Percentiles rank a stretch among this genome's conserved stretches.
Conservation (phyloP, 2,329 filamentous ascomycete species). For the Coniosporium tulheliwenetii region DNA sequence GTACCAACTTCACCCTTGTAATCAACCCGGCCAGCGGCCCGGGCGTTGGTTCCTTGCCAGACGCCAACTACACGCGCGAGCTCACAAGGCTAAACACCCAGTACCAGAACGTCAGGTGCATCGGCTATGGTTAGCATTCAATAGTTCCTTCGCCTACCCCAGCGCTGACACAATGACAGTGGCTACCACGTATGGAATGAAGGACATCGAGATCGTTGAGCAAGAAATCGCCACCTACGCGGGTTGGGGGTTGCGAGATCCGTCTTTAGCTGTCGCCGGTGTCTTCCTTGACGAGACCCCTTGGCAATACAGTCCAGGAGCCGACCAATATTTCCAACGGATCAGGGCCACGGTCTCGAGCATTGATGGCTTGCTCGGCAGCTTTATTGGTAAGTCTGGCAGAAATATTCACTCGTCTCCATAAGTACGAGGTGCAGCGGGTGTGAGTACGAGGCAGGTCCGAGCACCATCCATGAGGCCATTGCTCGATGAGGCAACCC, state of each 20-base stretch:
- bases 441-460: too few relatives aligned
- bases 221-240: conserved; percentile 11
- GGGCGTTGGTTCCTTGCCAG: conserved; percentile 7
- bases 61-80: conserved; percentile 11
- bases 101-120: conserved; percentile 9
- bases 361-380: too few relatives aligned
- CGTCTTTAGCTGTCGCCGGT: conserved; percentile 10
- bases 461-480: too few relatives aligned
- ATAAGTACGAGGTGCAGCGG: too few relatives aligned
- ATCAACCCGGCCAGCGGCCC: conserved; percentile 14
- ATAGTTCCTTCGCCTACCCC: too few relatives aligned
- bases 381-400: too few relatives aligned
- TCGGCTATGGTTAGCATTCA: conserved; percentile 8
- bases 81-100: conserved; percentile 10
- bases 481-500: too few relatives aligned
- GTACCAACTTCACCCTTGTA: conserved; percentile 13
- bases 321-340: too few relatives aligned
- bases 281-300: conserved; percentile 16
- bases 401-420: too few relatives aligned
- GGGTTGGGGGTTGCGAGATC: conserved; percentile 8
- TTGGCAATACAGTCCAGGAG: conserved; percentile 6
- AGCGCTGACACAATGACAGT: conserved; percentile 1
- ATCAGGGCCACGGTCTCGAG: too few relatives aligned
- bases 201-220: conserved; percentile 6
- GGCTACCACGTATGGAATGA: conserved; percentile 8